Evolutionary conservation across 2,329 filamentous ascomycete genomes (phyloP).

Genomic region (Amylocarpus encephaloides): DNA sequence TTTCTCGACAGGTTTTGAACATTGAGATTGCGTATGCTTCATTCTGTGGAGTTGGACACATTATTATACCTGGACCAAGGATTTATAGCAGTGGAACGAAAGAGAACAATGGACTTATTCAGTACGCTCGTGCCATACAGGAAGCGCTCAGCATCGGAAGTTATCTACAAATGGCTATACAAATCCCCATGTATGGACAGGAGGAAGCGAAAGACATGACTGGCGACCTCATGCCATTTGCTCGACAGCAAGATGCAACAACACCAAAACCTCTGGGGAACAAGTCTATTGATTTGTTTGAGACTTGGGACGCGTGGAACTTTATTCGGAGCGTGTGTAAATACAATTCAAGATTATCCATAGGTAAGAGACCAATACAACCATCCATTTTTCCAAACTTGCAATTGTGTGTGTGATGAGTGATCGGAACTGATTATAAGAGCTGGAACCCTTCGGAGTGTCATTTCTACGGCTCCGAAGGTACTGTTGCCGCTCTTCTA

Average conservation of each 20-base stretch:
- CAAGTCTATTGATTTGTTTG: slow-evolving; percentile 60
- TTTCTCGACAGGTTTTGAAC: slow-evolving; percentile 85
- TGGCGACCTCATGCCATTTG: slow-evolving; percentile 28
- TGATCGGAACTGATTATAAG: slow-evolving; percentile 10
- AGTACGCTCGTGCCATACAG: slow-evolving; percentile 78
- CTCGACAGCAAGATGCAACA: slow-evolving; percentile 29
- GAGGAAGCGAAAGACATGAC: slow-evolving; percentile 42
- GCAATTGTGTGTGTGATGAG: slow-evolving; percentile 16
- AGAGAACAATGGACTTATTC: slow-evolving; percentile 50
- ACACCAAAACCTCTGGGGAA: slow-evolving; percentile 34
- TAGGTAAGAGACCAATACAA: slow-evolving; percentile 59
- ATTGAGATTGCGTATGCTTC: slow-evolving; percentile 91
- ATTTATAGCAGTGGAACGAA: slow-evolving; percentile 46
- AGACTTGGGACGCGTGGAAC: slow-evolving; percentile 92
- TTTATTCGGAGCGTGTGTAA: slow-evolving; percentile 76
- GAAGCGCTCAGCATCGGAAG: slow-evolving; percentile 70
- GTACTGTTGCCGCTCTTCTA: slow-evolving; percentile 20
- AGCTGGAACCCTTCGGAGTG: slow-evolving; percentile 26
- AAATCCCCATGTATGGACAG: slow-evolving; percentile 77
- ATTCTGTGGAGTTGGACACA: slow-evolving; percentile 82
- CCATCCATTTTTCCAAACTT: slow-evolving; percentile 16
- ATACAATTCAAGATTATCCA: slow-evolving; percentile 72
- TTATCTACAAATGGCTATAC: slow-evolving; percentile 73
- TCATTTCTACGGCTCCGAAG: slow-evolving; percentile 23
- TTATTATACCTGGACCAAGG: slow-evolving; percentile 75